Conservation (phyloP, 129 eudicot species). For the Centaurea solstitialis region DNA sequence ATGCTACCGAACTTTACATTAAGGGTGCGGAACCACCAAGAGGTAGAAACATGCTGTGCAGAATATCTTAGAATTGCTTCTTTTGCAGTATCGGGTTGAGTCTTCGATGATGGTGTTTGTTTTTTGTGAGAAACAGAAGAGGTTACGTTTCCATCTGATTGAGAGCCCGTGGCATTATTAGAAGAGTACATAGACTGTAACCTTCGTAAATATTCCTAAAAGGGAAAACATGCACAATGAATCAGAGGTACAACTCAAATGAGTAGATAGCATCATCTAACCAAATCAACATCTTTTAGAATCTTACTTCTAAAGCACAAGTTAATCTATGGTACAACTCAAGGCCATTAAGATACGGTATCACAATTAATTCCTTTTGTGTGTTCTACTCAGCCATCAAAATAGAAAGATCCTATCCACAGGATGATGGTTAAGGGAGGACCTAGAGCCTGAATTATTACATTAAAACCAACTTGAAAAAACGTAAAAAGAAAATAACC, state of each 20-base stretch:
- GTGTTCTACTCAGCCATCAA: neutral
- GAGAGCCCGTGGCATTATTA: constrained; percentile 44
- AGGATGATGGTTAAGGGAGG: neutral
- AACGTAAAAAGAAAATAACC: neutral
- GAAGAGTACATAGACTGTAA: constrained; percentile 55
- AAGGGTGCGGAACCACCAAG: constrained; percentile 65
- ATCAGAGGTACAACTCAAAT: no score
- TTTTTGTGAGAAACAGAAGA: constrained; percentile 32
- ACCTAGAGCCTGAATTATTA: neutral
- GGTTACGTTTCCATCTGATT: constrained; percentile 38
- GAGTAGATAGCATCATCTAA: no score
- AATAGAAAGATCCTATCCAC: neutral
- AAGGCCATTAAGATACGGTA: neutral
- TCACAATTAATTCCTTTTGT: neutral
- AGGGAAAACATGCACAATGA: neutral
- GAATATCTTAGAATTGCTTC: constrained; percentile 60
- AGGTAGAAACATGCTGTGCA: constrained; percentile 40
- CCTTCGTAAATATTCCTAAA: constrained; percentile 67
- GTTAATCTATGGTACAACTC: neutral
- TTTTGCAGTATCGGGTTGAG: constrained; percentile 29
- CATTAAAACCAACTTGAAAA: neutral
- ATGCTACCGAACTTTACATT: constrained; percentile 51
- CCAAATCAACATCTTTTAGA: neutral
- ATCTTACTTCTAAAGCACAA: neutral
- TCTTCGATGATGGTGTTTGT: constrained; percentile 6